Evolutionary conservation across 106 monocot genomes (phyloP).

Genomic region (Dioscorea dumetorum): DNA sequence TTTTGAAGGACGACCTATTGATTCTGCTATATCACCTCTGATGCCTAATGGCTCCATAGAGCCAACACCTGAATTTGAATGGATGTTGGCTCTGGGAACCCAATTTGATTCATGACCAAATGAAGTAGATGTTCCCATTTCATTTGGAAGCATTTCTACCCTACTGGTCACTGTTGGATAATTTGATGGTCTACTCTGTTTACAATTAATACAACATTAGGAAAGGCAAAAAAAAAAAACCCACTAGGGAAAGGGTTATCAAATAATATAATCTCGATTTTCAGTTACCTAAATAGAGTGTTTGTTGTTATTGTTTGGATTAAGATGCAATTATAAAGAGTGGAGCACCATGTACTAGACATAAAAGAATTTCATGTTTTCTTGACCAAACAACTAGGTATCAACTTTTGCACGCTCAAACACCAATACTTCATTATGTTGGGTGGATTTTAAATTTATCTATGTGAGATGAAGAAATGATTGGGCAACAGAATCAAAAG

Average conservation of each 20-base stretch:
- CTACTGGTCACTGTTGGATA: constrained; percentile 10
- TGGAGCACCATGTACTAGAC: no score
- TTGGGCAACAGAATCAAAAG: no score
- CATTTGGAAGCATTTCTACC: constrained; percentile 26
- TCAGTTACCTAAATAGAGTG: background rate
- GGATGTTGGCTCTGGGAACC: constrained; percentile 16
- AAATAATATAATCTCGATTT: background rate
- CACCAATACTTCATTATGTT: no score
- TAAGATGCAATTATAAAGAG: no score
- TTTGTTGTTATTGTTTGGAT: no score
- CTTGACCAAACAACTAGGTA: no score
- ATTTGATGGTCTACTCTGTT: constrained; percentile 30
- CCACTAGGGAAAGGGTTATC: no score
- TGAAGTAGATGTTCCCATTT: constrained; percentile 17
- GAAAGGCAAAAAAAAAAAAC: background rate
- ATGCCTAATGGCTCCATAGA: constrained; percentile 18
- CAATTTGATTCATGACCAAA: constrained; percentile 15
- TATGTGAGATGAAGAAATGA: no score
- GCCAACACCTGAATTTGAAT: constrained; percentile 11
- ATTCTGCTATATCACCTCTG: constrained; percentile 13
- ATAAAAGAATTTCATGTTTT: no score
- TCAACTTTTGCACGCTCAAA: no score
- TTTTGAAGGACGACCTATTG: constrained; percentile 43
- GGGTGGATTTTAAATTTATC: no score
- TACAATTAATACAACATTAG: background rate